A percentile compares a stretch with the other conserved stretches of the same genome.
These are phyloP conservation scores for Trametes cinnabarina DNA, from an alignment of 768 basidiomycete species.

Conservation along the genomic window DNA sequence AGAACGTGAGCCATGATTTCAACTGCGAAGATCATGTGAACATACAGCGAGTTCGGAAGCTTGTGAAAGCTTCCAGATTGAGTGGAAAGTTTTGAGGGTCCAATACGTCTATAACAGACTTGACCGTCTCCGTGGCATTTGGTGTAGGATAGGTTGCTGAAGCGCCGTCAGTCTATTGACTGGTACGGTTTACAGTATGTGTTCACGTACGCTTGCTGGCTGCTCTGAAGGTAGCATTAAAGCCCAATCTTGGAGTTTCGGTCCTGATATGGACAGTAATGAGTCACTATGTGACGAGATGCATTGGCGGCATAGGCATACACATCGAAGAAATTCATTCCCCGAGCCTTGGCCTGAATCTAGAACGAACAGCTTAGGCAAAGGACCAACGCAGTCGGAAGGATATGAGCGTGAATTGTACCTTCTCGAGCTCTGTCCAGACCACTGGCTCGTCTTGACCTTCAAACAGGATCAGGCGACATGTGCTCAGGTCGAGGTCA, in stretches of 20 bases:
- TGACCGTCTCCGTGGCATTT: conserved; percentile 56
- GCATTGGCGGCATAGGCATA: conserved; percentile 26
- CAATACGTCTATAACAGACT: conserved; percentile 61
- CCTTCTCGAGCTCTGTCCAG: conserved; percentile 90
- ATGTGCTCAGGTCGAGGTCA: conserved; percentile 66
- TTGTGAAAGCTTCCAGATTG: conserved; percentile 64
- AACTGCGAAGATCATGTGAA: conserved; percentile 1
- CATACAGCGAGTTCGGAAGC: conserved; percentile 73
- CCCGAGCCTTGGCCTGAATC: conserved; percentile 76
- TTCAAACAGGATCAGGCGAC: conserved; percentile 74
- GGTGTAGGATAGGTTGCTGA: conserved; percentile 55
- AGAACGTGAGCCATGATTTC: conserved; percentile 11
- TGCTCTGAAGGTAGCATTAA: too few relatives aligned
- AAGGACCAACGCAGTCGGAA: neutral
- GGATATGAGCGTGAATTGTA: conserved; percentile 26
- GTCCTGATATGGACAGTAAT: conserved; percentile 47
- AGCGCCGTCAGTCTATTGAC: too few relatives aligned
- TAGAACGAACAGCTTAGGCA: conserved; percentile 29
- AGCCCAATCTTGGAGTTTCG: too few relatives aligned
- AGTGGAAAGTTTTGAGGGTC: conserved; percentile 62
- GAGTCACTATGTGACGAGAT: too few relatives aligned
- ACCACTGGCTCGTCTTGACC: conserved; percentile 60
- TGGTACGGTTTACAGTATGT: too few relatives aligned
- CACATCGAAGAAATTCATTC: conserved; percentile 87
- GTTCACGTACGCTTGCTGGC: too few relatives aligned